phyloP scores from a whole-genome alignment of 306 rosid genomes.

The Mimosa bimucronata region DNA sequence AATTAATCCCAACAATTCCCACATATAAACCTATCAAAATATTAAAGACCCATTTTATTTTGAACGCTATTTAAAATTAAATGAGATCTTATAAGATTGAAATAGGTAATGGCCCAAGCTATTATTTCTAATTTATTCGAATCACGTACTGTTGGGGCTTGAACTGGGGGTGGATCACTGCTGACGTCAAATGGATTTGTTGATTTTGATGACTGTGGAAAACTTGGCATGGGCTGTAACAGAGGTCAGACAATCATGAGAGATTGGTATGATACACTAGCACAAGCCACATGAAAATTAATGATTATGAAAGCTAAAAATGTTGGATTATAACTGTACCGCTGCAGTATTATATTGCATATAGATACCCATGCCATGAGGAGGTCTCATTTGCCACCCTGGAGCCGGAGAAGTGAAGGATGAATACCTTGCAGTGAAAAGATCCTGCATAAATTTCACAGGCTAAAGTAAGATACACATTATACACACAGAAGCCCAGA shows the following conservation, averaged over 20 bases:
- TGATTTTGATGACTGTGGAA: slow-evolving; percentile 64
- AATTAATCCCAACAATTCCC: background rate
- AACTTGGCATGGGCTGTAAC: slow-evolving; percentile 65
- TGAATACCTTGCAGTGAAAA: slow-evolving; percentile 63
- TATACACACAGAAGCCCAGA: slow-evolving; percentile 18
- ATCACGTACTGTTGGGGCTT: slow-evolving; percentile 62
- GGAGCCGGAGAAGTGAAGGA: slow-evolving; percentile 61
- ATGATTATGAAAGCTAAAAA: slow-evolving; percentile 25
- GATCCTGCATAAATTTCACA: slow-evolving; percentile 63
- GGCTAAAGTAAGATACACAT: slow-evolving; percentile 37
- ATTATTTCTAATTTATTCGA: slow-evolving; percentile 29
- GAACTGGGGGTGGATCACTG: slow-evolving; percentile 58
- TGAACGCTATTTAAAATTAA: background rate
- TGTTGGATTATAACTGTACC: slow-evolving; percentile 57
- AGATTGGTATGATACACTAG: slow-evolving; percentile 22
- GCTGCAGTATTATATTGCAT: slow-evolving; percentile 62
- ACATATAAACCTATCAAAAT: slow-evolving; percentile 12
- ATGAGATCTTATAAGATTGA: background rate
- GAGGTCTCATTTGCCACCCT: slow-evolving; percentile 83
- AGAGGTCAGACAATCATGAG: slow-evolving; percentile 41
- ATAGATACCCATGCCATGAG: slow-evolving; percentile 63
- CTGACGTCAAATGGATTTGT: slow-evolving; percentile 80
- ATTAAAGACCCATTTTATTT: background rate
- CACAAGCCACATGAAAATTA: slow-evolving; percentile 40
- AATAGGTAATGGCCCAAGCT: slow-evolving; percentile 30